phyloP scores from a whole-genome alignment of 257 asterid genomes.

The Fraxinus americana region DNA sequence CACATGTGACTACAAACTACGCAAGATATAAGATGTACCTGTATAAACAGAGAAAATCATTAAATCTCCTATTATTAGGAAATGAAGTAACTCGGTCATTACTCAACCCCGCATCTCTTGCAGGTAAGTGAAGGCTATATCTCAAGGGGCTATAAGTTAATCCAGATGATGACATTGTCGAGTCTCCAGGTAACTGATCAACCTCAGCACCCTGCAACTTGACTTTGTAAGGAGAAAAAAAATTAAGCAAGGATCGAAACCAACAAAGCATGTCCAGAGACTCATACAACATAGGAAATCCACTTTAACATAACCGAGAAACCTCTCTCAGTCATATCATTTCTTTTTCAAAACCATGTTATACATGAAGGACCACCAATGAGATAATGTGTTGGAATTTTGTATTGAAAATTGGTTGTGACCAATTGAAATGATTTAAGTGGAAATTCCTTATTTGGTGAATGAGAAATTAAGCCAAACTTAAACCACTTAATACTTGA shows the following conservation, averaged over 20 bases:
- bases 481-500: too few species aligned
- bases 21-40: slow-evolving; percentile 35
- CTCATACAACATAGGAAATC: not conserved
- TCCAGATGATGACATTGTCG: slow-evolving; percentile 60
- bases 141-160: slow-evolving; percentile 60
- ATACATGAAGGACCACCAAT: not conserved
- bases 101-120: slow-evolving; percentile 39
- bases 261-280: not conserved
- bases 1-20: slow-evolving; percentile 1
- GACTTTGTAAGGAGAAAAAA: slow-evolving; percentile 4
- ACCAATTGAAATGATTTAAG: too few species aligned
- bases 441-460: too few species aligned
- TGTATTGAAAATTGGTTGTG: too few species aligned
- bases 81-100: slow-evolving; percentile 39
- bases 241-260: not conserved
- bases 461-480: too few species aligned
- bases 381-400: too few species aligned
- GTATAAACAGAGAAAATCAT: slow-evolving; percentile 32
- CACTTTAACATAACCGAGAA: not conserved
- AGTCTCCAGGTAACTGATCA: slow-evolving; percentile 26
- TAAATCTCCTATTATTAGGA: slow-evolving; percentile 36
- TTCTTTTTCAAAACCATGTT: not conserved
- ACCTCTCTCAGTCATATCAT: not conserved
- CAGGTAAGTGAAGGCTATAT: slow-evolving; percentile 49
- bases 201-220: slow-evolving; percentile 28